Percentiles rank a stretch among this genome's conserved stretches.
These are phyloP conservation scores for Hippophae gyantsensis DNA, from an alignment of 306 rosid genomes.

Conservation along the genomic window DNA sequence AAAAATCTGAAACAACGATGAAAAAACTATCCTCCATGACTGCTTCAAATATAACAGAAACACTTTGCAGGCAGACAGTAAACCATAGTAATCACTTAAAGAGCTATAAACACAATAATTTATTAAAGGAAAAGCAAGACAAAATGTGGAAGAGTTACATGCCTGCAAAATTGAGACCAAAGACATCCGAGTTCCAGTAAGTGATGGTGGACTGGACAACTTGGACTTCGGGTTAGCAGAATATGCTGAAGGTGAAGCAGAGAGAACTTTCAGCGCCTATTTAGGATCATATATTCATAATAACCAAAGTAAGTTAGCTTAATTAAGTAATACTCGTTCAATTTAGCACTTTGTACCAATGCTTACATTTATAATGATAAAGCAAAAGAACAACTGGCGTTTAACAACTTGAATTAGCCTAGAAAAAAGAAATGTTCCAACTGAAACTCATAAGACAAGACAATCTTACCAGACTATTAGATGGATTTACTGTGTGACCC, in stretches of 20 bases:
- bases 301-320: background rate
- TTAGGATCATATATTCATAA: background rate
- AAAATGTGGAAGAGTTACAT: conserved; percentile 7
- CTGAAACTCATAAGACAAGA: no score
- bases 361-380: background rate
- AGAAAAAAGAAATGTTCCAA: no score
- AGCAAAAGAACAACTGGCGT: background rate
- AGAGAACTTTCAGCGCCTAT: conserved; percentile 75
- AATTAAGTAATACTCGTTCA: background rate
- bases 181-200: conserved; percentile 59
- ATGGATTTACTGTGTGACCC: no score
- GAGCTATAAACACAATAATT: background rate
- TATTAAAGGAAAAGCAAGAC: background rate
- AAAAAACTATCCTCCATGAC: no score
- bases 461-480: no score
- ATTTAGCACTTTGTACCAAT: background rate
- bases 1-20: background rate
- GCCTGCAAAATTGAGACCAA: conserved; percentile 72
- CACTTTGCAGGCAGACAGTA: background rate
- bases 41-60: background rate
- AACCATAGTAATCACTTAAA: background rate
- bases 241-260: conserved; percentile 69
- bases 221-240: conserved; percentile 68
- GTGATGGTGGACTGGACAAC: conserved; percentile 62
- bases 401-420: no score